Percentiles rank a stretch among this genome's conserved stretches.
These are phyloP conservation scores for Beauveria asiatica DNA, from an alignment of 2,329 filamentous ascomycete species.

Conservation along the genomic window DNA sequence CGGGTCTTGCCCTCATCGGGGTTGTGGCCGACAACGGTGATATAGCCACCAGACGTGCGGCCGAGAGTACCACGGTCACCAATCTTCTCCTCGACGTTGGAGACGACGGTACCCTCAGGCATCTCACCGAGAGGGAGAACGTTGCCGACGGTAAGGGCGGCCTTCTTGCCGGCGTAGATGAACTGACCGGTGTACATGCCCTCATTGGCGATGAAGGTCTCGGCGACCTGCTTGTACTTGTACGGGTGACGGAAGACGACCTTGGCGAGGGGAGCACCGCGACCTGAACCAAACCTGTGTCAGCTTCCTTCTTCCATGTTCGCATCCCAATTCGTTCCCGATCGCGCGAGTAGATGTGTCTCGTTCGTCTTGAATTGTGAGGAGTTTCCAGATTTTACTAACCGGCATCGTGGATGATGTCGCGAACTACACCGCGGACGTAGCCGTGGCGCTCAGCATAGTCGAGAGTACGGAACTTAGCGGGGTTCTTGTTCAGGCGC, in stretches of 20 bases:
- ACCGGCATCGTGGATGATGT: conserved; percentile 98
- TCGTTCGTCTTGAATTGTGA: conserved; percentile 8
- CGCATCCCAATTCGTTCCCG: conserved; percentile 10
- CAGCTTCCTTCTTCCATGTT: conserved; percentile 18
- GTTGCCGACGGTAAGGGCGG: conserved; percentile 93
- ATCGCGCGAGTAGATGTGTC: conserved; percentile 13
- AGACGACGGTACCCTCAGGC: conserved; percentile 97
- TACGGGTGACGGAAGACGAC: conserved; percentile 97
- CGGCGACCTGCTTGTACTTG: conserved; percentile 92
- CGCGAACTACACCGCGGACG: conserved; percentile 93
- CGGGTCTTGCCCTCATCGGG: conserved; percentile 98
- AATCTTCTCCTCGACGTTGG: conserved; percentile 98
- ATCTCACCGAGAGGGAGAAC: conserved; percentile 88
- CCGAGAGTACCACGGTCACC: conserved; percentile 95
- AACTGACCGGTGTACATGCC: conserved; percentile 99
- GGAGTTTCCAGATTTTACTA: conserved; percentile 19
- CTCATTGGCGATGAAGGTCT: conserved; percentile 99
- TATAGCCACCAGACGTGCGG: conserved; percentile 98
- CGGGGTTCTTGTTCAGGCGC: conserved; percentile 75
- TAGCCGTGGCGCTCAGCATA: conserved; percentile 97
- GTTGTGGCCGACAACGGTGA: conserved; percentile 97
- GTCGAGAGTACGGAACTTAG: conserved; percentile 95
- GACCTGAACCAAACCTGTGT: conserved; percentile 33
- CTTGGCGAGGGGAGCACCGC: conserved; percentile 94
- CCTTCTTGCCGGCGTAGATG: conserved; percentile 99